Conservation (phyloP, 192 early-diverging fungal genomes). For the Allomyces javanicus region DNA sequence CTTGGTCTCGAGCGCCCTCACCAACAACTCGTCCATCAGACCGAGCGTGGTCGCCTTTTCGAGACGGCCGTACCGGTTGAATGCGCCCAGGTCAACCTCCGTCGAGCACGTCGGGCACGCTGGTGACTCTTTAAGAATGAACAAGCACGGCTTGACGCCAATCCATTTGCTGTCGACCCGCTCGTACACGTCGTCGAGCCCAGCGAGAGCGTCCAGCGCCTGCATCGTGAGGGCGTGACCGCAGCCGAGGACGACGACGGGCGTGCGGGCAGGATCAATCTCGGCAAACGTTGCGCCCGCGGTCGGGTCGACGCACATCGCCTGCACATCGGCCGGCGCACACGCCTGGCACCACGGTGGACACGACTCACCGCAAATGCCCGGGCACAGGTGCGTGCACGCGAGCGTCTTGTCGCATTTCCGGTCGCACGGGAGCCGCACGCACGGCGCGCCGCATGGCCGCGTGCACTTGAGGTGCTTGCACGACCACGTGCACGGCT, state of each 20-base stretch:
- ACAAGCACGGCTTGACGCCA: no score
- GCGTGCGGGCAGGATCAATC: slow-evolving; percentile 18
- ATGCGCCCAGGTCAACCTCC: no score
- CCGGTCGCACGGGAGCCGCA: slow-evolving; percentile 7
- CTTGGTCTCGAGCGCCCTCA: no score
- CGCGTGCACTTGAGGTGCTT: slow-evolving; percentile 7
- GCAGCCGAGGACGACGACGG: slow-evolving; percentile 25
- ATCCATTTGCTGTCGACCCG: no score
- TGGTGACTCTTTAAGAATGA: no score
- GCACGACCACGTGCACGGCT: slow-evolving; percentile 13
- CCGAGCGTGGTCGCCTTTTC: no score
- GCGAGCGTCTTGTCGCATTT: slow-evolving; percentile 9
- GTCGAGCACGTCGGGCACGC: no score
- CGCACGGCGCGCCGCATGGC: slow-evolving; percentile 21
- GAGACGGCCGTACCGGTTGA: no score
- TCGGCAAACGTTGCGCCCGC: slow-evolving; percentile 14
- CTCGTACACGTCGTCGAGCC: no score
- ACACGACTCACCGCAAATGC: slow-evolving; percentile 24
- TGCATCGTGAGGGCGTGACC: slow-evolving; percentile 29
- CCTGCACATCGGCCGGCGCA: slow-evolving; percentile 8
- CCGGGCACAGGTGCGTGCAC: slow-evolving; percentile 27
- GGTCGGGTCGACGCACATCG: slow-evolving; percentile 10
- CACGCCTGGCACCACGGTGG: slow-evolving; percentile 13
- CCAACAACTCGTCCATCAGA: no score
- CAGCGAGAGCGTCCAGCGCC: slow-evolving; percentile 16